Percentiles rank a stretch among this genome's conserved stretches.
Conservation (phyloP, 2,329 filamentous ascomycete species). For the Paracoccidioides lutzii region DNA sequence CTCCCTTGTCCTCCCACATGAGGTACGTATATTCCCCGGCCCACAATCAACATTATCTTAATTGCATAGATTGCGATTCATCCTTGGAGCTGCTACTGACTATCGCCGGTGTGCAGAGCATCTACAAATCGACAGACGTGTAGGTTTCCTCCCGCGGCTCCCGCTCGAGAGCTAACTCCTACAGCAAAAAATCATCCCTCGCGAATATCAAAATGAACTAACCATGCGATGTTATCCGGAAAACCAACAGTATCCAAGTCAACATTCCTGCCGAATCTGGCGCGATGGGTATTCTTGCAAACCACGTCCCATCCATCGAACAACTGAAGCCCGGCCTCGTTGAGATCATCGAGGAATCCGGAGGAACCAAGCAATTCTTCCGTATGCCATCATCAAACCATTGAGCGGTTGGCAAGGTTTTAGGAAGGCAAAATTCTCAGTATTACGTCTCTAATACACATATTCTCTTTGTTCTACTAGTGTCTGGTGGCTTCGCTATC, state of each 20-base stretch:
- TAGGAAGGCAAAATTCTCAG: background rate
- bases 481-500: slow-evolving; percentile 92
- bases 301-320: slow-evolving; percentile 97
- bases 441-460: slow-evolving; percentile 1
- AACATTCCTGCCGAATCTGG: slow-evolving; percentile 97
- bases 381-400: slow-evolving; percentile 49
- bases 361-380: slow-evolving; percentile 91
- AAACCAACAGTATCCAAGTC: slow-evolving; percentile 69
- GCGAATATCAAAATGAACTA: slow-evolving; percentile 7
- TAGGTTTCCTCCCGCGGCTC: slow-evolving; percentile 34
- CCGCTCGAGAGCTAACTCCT: background rate
- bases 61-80: slow-evolving; percentile 1
- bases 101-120: slow-evolving; percentile 36
- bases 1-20: slow-evolving; percentile 91
- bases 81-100: slow-evolving; percentile 14
- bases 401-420: background rate
- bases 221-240: slow-evolving; percentile 46
- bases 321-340: slow-evolving; percentile 94
- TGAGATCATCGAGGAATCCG: slow-evolving; percentile 88
- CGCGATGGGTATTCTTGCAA: slow-evolving; percentile 98
- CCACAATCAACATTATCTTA: slow-evolving; percentile 5
- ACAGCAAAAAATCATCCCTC: background rate
- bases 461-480: slow-evolving; percentile 34
- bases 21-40: slow-evolving; percentile 52
- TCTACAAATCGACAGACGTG: slow-evolving; percentile 60